These are phyloP conservation scores for Linnemannia elongata DNA, from an alignment of 192 early-diverging fungal species.

Conservation along the genomic window DNA sequence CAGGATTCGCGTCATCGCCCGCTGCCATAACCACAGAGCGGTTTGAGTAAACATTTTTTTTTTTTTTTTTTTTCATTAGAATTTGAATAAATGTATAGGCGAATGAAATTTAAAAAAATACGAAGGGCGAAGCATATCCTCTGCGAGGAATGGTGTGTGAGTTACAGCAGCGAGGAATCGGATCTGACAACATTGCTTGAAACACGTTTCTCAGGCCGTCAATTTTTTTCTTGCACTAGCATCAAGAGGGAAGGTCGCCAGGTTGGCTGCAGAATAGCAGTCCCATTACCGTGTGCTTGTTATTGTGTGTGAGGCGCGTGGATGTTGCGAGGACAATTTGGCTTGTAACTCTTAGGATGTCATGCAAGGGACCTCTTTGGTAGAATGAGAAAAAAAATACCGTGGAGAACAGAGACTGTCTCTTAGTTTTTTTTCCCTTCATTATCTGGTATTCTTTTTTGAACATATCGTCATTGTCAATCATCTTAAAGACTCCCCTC, in stretches of 20 bases:
- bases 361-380: constrained; percentile 2
- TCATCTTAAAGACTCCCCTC: neutral
- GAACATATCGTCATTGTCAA: neutral
- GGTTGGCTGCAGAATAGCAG: neutral
- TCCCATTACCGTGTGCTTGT: neutral
- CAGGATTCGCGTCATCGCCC: constrained; percentile 25
- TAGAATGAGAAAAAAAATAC: neutral
- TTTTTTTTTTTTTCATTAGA: too few relatives aligned
- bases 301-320: neutral
- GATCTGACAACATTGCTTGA: neutral
- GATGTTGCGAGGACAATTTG: neutral
- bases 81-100: neutral
- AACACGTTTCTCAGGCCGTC: neutral
- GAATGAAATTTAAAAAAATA: neutral
- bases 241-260: neutral
- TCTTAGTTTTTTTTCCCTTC: neutral
- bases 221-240: neutral
- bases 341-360: neutral
- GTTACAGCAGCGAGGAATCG: neutral
- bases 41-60: too few relatives aligned
- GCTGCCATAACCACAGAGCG: neutral
- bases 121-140: neutral
- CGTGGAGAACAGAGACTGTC: neutral
- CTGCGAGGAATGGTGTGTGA: neutral
- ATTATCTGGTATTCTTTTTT: neutral